Conservation (phyloP, 2,329 filamentous ascomycete genomes). For the Pyrenochaeta sp. region DNA sequence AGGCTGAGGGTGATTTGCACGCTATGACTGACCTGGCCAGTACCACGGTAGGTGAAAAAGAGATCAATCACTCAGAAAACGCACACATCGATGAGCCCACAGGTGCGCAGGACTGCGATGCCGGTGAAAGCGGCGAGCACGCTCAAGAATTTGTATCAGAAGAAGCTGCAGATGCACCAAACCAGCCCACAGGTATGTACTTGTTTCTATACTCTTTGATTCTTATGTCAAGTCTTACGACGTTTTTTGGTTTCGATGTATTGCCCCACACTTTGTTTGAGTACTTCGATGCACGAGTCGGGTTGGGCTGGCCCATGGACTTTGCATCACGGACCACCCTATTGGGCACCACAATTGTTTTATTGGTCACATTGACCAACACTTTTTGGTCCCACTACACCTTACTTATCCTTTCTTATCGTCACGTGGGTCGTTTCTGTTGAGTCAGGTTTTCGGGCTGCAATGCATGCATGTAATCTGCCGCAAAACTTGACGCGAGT, state of each 20-base stretch:
- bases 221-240: conserved; percentile 6
- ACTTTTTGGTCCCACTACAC: conserved; percentile 13
- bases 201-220: conserved; percentile 2
- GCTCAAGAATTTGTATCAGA: conserved; percentile 5
- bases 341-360: conserved; percentile 20
- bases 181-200: conserved; percentile 29
- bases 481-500: conserved; percentile 31
- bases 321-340: conserved; percentile 12
- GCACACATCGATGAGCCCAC: background rate
- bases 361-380: conserved; percentile 23
- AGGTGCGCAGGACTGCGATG: background rate
- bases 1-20: too few species aligned
- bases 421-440: conserved; percentile 33
- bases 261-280: conserved; percentile 14
- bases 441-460: conserved; percentile 31
- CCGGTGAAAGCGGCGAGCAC: conserved; percentile 7
- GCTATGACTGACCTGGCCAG: background rate
- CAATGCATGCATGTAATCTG: conserved; percentile 40
- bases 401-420: conserved; percentile 33
- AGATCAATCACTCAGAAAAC: background rate
- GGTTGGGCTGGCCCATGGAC: conserved; percentile 17
- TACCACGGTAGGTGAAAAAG: conserved; percentile 2
- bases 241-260: background rate
- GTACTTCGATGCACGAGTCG: conserved; percentile 20
- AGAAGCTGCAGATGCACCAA: conserved; percentile 9